Conservation (phyloP, 768 basidiomycete species). For the Amanita fuliginea region DNA sequence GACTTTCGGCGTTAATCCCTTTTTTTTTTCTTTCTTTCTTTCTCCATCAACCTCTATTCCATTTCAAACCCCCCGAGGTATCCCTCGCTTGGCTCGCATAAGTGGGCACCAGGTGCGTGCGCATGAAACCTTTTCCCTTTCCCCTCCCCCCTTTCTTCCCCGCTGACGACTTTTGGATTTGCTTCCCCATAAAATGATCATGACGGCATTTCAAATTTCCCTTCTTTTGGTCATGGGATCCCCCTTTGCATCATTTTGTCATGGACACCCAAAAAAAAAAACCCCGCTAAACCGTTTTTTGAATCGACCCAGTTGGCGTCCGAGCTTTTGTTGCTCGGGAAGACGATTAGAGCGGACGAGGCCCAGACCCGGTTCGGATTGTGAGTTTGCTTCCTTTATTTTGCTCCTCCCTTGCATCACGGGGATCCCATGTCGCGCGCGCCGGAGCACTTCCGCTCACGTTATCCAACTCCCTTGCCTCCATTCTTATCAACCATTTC, state of each 20-base stretch:
- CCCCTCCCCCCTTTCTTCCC: too few species aligned
- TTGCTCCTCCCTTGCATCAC: not conserved
- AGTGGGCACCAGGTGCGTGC: slow-evolving; percentile 62
- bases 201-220: slow-evolving; percentile 3
- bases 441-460: not conserved
- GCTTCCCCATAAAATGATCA: too few species aligned
- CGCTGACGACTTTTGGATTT: too few species aligned
- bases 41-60: too few species aligned
- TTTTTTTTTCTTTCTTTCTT: not conserved
- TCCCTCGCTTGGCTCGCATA: slow-evolving; percentile 54
- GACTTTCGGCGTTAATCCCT: not conserved
- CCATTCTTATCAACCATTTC: not conserved
- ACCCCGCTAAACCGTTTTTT: not conserved
- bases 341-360: slow-evolving; percentile 52
- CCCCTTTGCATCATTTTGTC: slow-evolving; percentile 1
- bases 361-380: slow-evolving; percentile 66
- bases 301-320: slow-evolving; percentile 46
- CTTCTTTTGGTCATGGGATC: not conserved
- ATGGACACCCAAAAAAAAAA: not conserved
- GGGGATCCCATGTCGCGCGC: not conserved
- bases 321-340: slow-evolving; percentile 67
- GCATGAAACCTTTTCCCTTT: too few species aligned
- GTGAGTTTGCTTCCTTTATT: slow-evolving; percentile 31
- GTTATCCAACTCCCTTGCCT: not conserved
- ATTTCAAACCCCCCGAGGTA: slow-evolving; percentile 39